phyloP scores from a whole-genome alignment of 768 basidiomycete species.

The Naganishia vishniacii region DNA sequence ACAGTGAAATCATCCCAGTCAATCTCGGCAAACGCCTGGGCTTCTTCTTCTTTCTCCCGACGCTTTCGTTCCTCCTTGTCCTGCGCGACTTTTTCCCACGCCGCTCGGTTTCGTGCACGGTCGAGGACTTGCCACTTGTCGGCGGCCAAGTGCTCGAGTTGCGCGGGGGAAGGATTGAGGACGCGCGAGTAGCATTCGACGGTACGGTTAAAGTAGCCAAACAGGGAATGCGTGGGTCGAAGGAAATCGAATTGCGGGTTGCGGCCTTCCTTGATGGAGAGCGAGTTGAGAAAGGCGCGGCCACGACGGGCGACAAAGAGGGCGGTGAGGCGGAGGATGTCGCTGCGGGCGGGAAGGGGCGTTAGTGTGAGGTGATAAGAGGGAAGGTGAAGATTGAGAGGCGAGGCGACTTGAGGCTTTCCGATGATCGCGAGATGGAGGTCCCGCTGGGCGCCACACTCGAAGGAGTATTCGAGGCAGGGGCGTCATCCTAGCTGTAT shows the following conservation, averaged over 20 bases:
- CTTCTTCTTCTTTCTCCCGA: constrained; percentile 88
- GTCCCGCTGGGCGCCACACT: no score
- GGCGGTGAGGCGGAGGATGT: constrained; percentile 92
- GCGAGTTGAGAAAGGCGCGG: constrained; percentile 71
- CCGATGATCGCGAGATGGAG: no score
- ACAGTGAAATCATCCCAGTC: constrained; percentile 79
- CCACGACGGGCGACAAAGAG: constrained; percentile 91
- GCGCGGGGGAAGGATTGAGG: constrained; percentile 72
- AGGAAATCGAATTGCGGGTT: constrained; percentile 99
- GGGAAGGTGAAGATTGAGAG: no score
- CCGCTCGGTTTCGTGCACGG: constrained; percentile 67
- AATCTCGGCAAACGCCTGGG: constrained; percentile 88
- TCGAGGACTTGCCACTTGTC: constrained; percentile 75
- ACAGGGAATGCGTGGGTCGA: constrained; percentile 89
- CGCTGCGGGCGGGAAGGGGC: constrained; percentile 53
- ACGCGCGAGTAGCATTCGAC: constrained; percentile 94
- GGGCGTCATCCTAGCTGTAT: no score
- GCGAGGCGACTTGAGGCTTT: no score
- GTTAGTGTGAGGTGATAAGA: no score
- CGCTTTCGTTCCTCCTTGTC: constrained; percentile 79
- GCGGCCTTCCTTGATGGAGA: constrained; percentile 81
- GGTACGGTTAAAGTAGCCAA: constrained; percentile 92
- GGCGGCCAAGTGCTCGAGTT: constrained; percentile 63
- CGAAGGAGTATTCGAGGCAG: no score
- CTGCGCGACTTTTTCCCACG: constrained; percentile 78